Percentiles rank a stretch among this genome's conserved stretches.
Conservation (phyloP, 192 early-diverging fungal species). For the Gryganskiella cystojenkinii region DNA sequence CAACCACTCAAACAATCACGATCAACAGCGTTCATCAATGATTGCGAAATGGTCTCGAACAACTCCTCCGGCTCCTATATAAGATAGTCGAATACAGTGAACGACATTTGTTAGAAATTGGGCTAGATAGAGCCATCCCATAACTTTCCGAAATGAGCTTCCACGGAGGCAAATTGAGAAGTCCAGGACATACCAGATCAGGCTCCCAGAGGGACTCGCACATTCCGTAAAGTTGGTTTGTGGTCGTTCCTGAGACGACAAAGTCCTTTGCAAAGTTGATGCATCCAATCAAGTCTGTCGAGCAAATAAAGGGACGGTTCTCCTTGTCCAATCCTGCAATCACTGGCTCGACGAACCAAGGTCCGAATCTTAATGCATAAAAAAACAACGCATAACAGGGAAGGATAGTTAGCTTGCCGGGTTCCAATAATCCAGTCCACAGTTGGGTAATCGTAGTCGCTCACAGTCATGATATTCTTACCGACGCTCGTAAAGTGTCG, state of each 20-base stretch:
- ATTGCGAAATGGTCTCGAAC: slow-evolving; percentile 97
- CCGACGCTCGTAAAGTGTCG: slow-evolving; percentile 94
- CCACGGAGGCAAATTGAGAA: not conserved
- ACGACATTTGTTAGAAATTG: not conserved
- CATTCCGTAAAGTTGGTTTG: slow-evolving; percentile 91
- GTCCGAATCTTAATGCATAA: slow-evolving; percentile 83
- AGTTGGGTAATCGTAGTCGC: too few species aligned
- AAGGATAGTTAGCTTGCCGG: too few species aligned
- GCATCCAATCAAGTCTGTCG: slow-evolving; percentile 97
- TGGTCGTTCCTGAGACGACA: slow-evolving; percentile 92
- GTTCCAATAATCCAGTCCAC: too few species aligned
- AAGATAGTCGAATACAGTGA: too few species aligned
- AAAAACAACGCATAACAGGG: too few species aligned
- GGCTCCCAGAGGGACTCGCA: slow-evolving; percentile 98
- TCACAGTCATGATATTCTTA: slow-evolving; percentile 44
- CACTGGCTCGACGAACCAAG: slow-evolving; percentile 95
- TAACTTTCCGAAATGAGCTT: not conserved
- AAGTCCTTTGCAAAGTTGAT: slow-evolving; percentile 94
- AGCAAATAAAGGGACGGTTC: slow-evolving; percentile 91
- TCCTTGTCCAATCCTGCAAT: slow-evolving; percentile 95
- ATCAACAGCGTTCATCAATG: slow-evolving; percentile 93
- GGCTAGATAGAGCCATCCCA: not conserved
- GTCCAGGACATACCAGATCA: slow-evolving; percentile 75
- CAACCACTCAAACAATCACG: slow-evolving; percentile 95
- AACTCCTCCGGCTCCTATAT: slow-evolving; percentile 90